Percentiles rank a stretch among this genome's conserved stretches.
phyloP scores from a whole-genome alignment of 441 rosid species.

The Pelargonium myrrhifolium region DNA sequence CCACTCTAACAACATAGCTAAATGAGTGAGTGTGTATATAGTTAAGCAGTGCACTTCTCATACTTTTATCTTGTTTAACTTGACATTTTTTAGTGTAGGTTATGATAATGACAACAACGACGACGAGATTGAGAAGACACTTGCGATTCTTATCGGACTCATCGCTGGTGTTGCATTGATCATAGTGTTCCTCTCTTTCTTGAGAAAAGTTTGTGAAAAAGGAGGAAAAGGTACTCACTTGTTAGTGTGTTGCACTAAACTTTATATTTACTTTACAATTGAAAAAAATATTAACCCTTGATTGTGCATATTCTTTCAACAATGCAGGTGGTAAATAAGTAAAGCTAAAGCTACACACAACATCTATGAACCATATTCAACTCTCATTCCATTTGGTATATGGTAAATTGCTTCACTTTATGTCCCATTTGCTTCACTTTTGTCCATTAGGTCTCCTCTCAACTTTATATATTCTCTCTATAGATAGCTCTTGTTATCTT shows the following conservation, averaged over 20 bases:
- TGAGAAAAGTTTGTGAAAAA: slow-evolving; percentile 43
- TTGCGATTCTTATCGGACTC: slow-evolving; percentile 73
- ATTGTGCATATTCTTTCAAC: neutral
- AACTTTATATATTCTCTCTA: slow-evolving; percentile 10
- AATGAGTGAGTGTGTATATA: neutral
- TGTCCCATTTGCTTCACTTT: slow-evolving; percentile 17
- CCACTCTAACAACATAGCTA: too few species aligned
- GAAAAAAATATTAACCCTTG: too few species aligned
- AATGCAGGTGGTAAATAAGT: slow-evolving; percentile 40
- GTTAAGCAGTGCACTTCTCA: too few species aligned
- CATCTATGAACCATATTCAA: neutral
- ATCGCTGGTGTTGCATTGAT: slow-evolving; percentile 64
- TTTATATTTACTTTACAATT: too few species aligned
- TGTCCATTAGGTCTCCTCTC: slow-evolving; percentile 6
- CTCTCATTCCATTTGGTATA: neutral
- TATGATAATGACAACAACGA: slow-evolving; percentile 29
- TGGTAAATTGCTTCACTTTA: slow-evolving; percentile 16
- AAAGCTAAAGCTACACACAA: neutral
- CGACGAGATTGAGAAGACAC: slow-evolving; percentile 57
- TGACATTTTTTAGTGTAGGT: slow-evolving; percentile 14
- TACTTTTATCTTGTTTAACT: too few species aligned
- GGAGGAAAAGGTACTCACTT: slow-evolving; percentile 39
- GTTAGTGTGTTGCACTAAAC: neutral
- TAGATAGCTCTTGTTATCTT: neutral
- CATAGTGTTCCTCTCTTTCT: slow-evolving; percentile 59